A percentile compares a stretch with the other conserved stretches of the same genome.
phyloP scores from a whole-genome alignment of 2,329 filamentous ascomycete genomes.

The Neocatenulostroma microsporum region DNA sequence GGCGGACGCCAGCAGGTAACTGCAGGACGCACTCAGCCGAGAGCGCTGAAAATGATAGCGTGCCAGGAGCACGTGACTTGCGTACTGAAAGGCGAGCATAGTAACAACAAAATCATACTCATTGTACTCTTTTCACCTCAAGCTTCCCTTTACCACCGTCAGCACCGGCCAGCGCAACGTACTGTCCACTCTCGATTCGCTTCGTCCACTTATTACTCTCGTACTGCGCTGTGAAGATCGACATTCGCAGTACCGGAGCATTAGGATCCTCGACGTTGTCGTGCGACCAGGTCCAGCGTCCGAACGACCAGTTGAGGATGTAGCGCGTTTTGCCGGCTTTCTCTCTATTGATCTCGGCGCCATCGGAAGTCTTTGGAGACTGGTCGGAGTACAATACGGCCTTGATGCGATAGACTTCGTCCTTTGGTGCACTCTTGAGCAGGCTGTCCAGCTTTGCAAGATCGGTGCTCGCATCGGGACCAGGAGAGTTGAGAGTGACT shows the following conservation, averaged over 20 bases:
- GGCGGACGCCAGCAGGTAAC: too few relatives aligned
- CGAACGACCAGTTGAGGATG: slow-evolving; percentile 98
- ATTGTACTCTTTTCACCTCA: slow-evolving; percentile 38
- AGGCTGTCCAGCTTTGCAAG: slow-evolving; percentile 56
- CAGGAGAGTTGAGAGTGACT: slow-evolving; percentile 49
- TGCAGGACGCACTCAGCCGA: too few relatives aligned
- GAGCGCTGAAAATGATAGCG: too few relatives aligned
- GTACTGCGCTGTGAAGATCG: slow-evolving; percentile 63
- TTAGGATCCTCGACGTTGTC: slow-evolving; percentile 30
- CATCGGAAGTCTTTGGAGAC: slow-evolving; percentile 34
- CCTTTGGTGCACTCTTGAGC: slow-evolving; percentile 69
- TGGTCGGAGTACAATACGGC: slow-evolving; percentile 48
- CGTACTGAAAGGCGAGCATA: too few relatives aligned
- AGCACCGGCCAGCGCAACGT: slow-evolving; percentile 18
- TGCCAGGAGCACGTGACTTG: too few relatives aligned
- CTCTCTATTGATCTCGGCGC: slow-evolving; percentile 27
- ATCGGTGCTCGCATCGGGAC: slow-evolving; percentile 46
- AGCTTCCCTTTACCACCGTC: slow-evolving; percentile 39
- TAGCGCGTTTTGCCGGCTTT: slow-evolving; percentile 49
- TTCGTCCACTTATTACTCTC: slow-evolving; percentile 73
- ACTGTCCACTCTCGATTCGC: slow-evolving; percentile 48
- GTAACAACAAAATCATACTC: slow-evolving; percentile 1
- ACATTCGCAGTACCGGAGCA: slow-evolving; percentile 56
- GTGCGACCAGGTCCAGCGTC: slow-evolving; percentile 82
- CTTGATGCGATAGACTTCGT: slow-evolving; percentile 95